phyloP scores from a whole-genome alignment of 805 yeast genomes.

The Metschnikowia rubicola region DNA sequence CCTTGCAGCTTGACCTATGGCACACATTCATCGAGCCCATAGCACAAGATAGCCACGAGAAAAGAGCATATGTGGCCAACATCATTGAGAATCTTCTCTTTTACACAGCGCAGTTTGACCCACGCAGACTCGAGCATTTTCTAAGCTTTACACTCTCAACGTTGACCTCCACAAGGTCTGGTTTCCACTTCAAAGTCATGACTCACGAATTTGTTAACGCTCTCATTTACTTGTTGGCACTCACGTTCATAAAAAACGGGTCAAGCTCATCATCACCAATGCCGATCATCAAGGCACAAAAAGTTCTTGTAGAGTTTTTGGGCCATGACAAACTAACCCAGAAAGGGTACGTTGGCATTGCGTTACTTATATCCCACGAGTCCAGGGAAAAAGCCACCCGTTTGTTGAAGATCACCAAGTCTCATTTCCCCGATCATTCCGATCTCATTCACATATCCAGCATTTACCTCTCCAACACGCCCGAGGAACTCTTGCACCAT shows the following conservation, averaged over 20 bases:
- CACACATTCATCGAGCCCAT: constrained; percentile 23
- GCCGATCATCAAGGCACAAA: constrained; percentile 27
- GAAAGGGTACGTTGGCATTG: constrained; percentile 37
- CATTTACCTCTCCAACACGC: constrained; percentile 26
- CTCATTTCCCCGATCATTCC: constrained; percentile 23
- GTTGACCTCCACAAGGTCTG: constrained; percentile 20
- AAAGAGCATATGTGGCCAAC: constrained; percentile 15
- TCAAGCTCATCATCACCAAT: constrained; percentile 2
- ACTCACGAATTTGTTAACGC: constrained; percentile 16
- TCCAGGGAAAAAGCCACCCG: constrained; percentile 25
- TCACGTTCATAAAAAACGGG: constrained; percentile 12
- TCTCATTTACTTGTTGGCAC: constrained; percentile 24
- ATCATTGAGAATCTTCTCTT: constrained; percentile 26
- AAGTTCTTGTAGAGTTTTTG: constrained; percentile 22
- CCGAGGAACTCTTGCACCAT: constrained; percentile 33
- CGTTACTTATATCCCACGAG: constrained; percentile 25
- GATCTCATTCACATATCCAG: constrained; percentile 24
- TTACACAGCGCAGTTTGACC: constrained; percentile 25
- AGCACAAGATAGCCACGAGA: constrained; percentile 19
- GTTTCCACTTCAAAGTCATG: constrained; percentile 19
- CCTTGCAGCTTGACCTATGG: constrained; percentile 39
- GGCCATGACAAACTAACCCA: constrained; percentile 22
- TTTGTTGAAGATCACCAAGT: constrained; percentile 27
- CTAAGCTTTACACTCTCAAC: constrained; percentile 18
- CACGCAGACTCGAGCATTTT: constrained; percentile 20